These are phyloP conservation scores for Lignosus rhinocerotis DNA, from an alignment of 1,284 basidiomycete genomes.

Conservation along the genomic window DNA sequence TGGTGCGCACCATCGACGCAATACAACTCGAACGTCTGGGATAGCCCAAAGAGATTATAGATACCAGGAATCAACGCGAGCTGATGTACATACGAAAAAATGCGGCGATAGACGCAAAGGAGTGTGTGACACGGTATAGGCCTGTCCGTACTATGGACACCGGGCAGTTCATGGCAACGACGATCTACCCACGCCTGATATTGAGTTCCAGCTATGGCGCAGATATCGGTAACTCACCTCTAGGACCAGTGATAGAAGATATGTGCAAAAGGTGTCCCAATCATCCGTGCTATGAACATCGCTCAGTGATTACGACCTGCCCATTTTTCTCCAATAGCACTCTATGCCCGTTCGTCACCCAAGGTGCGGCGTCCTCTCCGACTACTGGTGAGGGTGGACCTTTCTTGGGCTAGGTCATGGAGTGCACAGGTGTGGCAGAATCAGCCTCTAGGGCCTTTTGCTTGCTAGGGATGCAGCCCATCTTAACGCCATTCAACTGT, in stretches of 20 bases:
- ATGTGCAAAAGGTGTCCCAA: neutral
- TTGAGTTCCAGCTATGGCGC: neutral
- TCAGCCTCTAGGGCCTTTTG: conserved; percentile 29
- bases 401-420: conserved; percentile 13
- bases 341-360: conserved; percentile 30
- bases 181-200: conserved; percentile 1
- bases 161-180: conserved; percentile 3
- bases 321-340: conserved; percentile 31
- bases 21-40: neutral
- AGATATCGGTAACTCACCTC: conserved; percentile 7
- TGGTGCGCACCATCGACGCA: neutral
- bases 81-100: conserved; percentile 18
- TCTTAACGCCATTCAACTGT: neutral
- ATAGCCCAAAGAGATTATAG: neutral
- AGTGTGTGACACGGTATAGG: conserved; percentile 6
- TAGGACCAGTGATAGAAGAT: conserved; percentile 9
- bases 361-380: conserved; percentile 34
- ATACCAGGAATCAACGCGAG: conserved; percentile 1
- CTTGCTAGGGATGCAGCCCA: conserved; percentile 51
- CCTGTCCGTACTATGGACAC: conserved; percentile 5
- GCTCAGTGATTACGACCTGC: conserved; percentile 22
- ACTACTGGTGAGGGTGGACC: conserved; percentile 33
- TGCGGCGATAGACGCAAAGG: conserved; percentile 7
- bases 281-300: neutral
- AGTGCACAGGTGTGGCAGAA: conserved; percentile 10